These are phyloP conservation scores for Withania somnifera DNA, from an alignment of 305 asterid genomes.

Conservation along the genomic window DNA sequence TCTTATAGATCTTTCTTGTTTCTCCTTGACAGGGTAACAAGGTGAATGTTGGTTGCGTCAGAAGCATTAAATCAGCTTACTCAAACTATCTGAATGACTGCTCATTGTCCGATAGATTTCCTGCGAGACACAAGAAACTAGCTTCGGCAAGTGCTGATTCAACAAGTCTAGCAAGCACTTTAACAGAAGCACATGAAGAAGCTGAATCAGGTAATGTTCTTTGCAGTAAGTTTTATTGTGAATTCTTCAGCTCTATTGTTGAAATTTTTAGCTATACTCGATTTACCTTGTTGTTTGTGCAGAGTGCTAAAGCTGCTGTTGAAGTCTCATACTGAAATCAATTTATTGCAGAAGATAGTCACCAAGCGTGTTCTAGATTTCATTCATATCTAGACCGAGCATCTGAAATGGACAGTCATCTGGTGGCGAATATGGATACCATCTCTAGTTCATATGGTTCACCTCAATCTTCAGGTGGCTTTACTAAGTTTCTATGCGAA, in stretches of 20 bases:
- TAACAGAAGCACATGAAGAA: conserved; percentile 75
- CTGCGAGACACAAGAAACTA: conserved; percentile 23
- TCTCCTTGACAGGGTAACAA: conserved; percentile 59
- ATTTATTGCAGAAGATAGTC: conserved; percentile 46
- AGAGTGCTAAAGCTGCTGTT: neutral
- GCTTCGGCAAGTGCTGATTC: conserved; percentile 30
- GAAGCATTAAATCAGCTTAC: conserved; percentile 37
- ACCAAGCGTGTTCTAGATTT: conserved; percentile 47
- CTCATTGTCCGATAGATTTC: conserved; percentile 47
- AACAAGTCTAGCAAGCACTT: conserved; percentile 77
- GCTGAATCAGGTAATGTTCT: conserved; percentile 61
- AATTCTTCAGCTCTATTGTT: neutral
- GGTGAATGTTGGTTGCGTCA: conserved; percentile 30
- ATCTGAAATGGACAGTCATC: conserved; percentile 26
- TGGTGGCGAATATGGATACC: conserved; percentile 19
- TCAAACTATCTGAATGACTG: conserved; percentile 57
- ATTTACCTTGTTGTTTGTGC: conserved; percentile 3
- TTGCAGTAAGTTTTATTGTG: neutral
- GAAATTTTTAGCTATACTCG: neutral
- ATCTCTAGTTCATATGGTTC: conserved; percentile 40
- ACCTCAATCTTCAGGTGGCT: conserved; percentile 42
- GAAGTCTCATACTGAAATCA: conserved; percentile 3
- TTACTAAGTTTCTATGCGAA: neutral
- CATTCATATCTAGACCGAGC: conserved; percentile 47
- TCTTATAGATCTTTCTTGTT: neutral